Percentiles rank a stretch among this genome's conserved stretches.
These are phyloP conservation scores for Komagataella mondaviorum DNA, from an alignment of 805 yeast species.

Conservation along the genomic window DNA sequence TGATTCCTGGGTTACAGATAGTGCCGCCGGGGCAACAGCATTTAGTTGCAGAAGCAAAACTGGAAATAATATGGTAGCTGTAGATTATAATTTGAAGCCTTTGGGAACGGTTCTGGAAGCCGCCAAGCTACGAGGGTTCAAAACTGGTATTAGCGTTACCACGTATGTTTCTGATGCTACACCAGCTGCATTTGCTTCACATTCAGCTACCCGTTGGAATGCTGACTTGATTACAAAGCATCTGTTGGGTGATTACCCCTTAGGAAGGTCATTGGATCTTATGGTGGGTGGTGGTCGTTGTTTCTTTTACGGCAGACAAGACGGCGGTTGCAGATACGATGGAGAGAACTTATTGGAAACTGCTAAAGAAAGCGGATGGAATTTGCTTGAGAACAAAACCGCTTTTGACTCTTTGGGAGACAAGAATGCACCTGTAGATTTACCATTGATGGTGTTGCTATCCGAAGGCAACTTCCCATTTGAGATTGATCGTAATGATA, in stretches of 20 bases:
- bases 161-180: constrained; percentile 92
- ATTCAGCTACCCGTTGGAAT: constrained; percentile 60
- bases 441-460: constrained; percentile 69
- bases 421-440: constrained; percentile 44
- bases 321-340: constrained; percentile 63
- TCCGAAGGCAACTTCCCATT: constrained; percentile 74
- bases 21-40: constrained; percentile 97
- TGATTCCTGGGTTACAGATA: constrained; percentile 72
- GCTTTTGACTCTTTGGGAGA: constrained; percentile 40
- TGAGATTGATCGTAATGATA: constrained; percentile 60
- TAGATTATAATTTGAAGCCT: constrained; percentile 50
- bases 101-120: constrained; percentile 88
- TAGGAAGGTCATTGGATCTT: constrained; percentile 72
- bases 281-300: constrained; percentile 89
- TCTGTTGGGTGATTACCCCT: constrained; percentile 68
- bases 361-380: constrained; percentile 51
- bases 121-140: constrained; percentile 65
- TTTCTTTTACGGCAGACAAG: constrained; percentile 48
- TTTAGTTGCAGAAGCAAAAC: constrained; percentile 75
- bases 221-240: constrained; percentile 84
- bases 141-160: constrained; percentile 85
- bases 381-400: constrained; percentile 42
- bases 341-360: constrained; percentile 51
- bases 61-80: constrained; percentile 90
- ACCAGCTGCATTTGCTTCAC: constrained; percentile 82